phyloP scores from a whole-genome alignment of 257 asterid genomes.

The Coffea canephora region DNA sequence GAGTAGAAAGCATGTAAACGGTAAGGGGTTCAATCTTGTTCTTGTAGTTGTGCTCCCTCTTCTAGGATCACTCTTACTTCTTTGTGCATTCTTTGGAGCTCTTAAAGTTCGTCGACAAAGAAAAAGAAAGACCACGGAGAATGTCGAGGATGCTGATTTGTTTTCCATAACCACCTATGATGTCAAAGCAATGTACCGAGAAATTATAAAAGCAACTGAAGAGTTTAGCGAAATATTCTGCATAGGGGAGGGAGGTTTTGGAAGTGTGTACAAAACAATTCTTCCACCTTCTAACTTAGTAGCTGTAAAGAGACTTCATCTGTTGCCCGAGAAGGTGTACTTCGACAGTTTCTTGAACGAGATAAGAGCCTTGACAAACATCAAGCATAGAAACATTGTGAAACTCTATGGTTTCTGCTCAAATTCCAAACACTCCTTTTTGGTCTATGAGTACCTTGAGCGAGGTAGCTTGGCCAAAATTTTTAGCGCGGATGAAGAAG shows the following conservation, averaged over 20 bases:
- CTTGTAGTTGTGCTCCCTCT: neutral
- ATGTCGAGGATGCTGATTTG: neutral
- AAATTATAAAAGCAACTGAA: slow-evolving; percentile 28
- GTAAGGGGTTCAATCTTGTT: too few relatives aligned
- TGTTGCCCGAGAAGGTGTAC: neutral
- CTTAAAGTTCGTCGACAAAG: neutral
- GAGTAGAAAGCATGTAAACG: too few relatives aligned
- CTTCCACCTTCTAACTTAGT: slow-evolving; percentile 25
- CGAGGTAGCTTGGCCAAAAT: slow-evolving; percentile 28
- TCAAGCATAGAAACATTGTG: slow-evolving; percentile 38
- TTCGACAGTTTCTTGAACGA: slow-evolving; percentile 24
- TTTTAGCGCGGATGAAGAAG: slow-evolving; percentile 16
- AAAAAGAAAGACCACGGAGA: neutral
- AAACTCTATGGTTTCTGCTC: slow-evolving; percentile 38
- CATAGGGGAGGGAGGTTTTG: slow-evolving; percentile 36
- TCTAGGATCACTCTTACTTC: slow-evolving; percentile 17
- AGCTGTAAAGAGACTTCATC: slow-evolving; percentile 21
- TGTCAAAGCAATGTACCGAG: slow-evolving; percentile 28
- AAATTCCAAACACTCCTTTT: slow-evolving; percentile 21
- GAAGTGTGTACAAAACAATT: slow-evolving; percentile 31
- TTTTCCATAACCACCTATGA: slow-evolving; percentile 25
- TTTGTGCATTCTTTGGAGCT: slow-evolving; percentile 3
- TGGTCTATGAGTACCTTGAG: slow-evolving; percentile 39
- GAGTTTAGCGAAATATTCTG: slow-evolving; percentile 23
- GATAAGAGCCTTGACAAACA: slow-evolving; percentile 25